These are phyloP conservation scores for Candida mattraensis DNA, from an alignment of 805 yeast species.

Conservation along the genomic window DNA sequence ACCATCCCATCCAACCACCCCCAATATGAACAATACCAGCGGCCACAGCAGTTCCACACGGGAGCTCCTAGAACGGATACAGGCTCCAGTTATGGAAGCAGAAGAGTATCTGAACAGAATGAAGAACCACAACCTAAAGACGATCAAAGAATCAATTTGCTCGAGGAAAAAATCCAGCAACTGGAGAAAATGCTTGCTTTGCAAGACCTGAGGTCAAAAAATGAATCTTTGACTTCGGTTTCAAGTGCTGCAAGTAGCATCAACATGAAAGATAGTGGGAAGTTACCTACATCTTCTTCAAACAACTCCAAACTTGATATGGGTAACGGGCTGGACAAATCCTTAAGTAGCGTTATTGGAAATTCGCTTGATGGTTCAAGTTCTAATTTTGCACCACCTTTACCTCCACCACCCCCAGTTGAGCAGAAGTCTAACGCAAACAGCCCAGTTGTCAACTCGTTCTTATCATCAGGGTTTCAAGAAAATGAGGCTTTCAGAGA, in stretches of 20 bases:
- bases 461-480: constrained; percentile 7
- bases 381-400: constrained; percentile 24
- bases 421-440: constrained; percentile 23
- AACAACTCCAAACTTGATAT: constrained; percentile 6
- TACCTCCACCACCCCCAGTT: constrained; percentile 32
- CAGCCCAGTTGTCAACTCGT: constrained; percentile 28
- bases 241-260: constrained; percentile 11
- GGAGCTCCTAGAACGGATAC: too few relatives aligned
- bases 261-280: neutral
- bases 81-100: neutral
- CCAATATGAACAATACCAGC: constrained; percentile 1
- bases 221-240: constrained; percentile 16
- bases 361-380: neutral
- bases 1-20: neutral
- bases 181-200: constrained; percentile 29
- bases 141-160: constrained; percentile 25
- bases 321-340: neutral
- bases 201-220: constrained; percentile 20
- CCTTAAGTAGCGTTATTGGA: neutral
- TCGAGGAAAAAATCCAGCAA: constrained; percentile 34
- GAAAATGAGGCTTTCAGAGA: constrained; percentile 10
- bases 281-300: constrained; percentile 3
- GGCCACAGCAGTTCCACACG: constrained; percentile 1
- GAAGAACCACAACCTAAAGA: constrained; percentile 8
- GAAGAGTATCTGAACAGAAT: neutral